Evolutionary conservation across 805 yeast species (phyloP).

Genomic region (Metschnikowia gruessii): DNA sequence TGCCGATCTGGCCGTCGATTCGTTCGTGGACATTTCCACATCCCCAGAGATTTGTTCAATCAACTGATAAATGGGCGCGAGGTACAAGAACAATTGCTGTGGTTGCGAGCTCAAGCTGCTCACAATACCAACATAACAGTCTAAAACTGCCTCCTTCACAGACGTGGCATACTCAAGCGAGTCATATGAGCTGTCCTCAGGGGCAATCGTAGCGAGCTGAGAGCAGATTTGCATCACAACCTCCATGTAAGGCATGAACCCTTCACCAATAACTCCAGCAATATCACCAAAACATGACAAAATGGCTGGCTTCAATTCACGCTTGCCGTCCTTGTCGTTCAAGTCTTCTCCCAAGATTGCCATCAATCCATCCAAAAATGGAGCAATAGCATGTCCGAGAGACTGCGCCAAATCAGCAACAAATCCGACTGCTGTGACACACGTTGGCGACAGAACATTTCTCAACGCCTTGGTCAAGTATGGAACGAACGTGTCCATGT

Average conservation of each 20-base stretch:
- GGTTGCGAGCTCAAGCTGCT: conserved; percentile 81
- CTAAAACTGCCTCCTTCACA: conserved; percentile 86
- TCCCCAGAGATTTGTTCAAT: conserved; percentile 59
- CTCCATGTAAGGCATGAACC: conserved; percentile 70
- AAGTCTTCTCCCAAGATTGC: conserved; percentile 72
- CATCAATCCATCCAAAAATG: conserved; percentile 81
- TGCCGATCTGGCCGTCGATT: conserved; percentile 74
- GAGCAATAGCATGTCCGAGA: conserved; percentile 66
- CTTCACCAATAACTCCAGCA: conserved; percentile 80
- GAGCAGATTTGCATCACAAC: conserved; percentile 78
- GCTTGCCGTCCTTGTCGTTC: conserved; percentile 62
- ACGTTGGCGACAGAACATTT: conserved; percentile 79
- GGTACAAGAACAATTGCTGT: conserved; percentile 59
- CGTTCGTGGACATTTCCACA: conserved; percentile 56
- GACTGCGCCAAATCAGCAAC: conserved; percentile 94
- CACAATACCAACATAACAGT: conserved; percentile 92
- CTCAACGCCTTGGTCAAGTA: conserved; percentile 73
- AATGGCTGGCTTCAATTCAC: conserved; percentile 83
- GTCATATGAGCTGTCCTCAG: conserved; percentile 69
- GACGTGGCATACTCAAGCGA: conserved; percentile 69
- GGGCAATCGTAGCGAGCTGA: conserved; percentile 58
- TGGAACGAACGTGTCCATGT: conserved; percentile 81
- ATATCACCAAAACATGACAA: conserved; percentile 94
- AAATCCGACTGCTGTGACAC: conserved; percentile 89
- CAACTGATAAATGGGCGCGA: conserved; percentile 68